Evolutionary conservation across 2,329 filamentous ascomycete genomes (phyloP).

Genomic region (Aspergillus sp.): DNA sequence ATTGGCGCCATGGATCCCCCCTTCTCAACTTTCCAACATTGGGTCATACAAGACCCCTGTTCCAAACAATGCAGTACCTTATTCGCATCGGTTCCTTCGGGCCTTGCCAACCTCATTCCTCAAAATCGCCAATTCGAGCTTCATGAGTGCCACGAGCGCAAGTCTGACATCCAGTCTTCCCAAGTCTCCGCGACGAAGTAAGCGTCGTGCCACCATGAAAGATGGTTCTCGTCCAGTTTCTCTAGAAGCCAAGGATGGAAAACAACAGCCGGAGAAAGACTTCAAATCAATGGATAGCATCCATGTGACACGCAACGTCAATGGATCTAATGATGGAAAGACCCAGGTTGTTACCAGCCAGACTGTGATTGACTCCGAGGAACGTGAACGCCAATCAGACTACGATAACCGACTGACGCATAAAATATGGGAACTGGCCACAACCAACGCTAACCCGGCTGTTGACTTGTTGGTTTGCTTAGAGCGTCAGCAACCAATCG

Average conservation of each 20-base stretch:
- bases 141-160: slow-evolving; percentile 88
- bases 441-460: slow-evolving; percentile 86
- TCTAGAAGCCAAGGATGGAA: slow-evolving; percentile 51
- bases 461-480: slow-evolving; percentile 91
- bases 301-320: slow-evolving; percentile 18
- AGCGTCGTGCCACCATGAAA: slow-evolving; percentile 54
- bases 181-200: slow-evolving; percentile 61
- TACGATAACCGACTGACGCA: slow-evolving; percentile 88
- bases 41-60: slow-evolving; percentile 71
- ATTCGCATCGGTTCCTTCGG: slow-evolving; percentile 85
- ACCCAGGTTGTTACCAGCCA: slow-evolving; percentile 5
- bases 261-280: slow-evolving; percentile 21
- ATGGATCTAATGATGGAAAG: slow-evolving; percentile 17
- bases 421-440: slow-evolving; percentile 91
- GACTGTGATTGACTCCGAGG: slow-evolving; percentile 23
- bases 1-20: slow-evolving; percentile 87
- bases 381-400: slow-evolving; percentile 40
- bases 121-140: slow-evolving; percentile 91
- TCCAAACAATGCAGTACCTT: slow-evolving; percentile 82
- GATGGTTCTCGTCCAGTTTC: slow-evolving; percentile 41
- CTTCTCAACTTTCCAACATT: slow-evolving; percentile 83
- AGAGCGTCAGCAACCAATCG: slow-evolving; percentile 85
- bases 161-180: slow-evolving; percentile 78
- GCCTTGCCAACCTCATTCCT: slow-evolving; percentile 87
- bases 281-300: slow-evolving; percentile 16